Evolutionary conservation across 768 basidiomycete genomes (phyloP).

Genomic region (Mycena maculata): DNA sequence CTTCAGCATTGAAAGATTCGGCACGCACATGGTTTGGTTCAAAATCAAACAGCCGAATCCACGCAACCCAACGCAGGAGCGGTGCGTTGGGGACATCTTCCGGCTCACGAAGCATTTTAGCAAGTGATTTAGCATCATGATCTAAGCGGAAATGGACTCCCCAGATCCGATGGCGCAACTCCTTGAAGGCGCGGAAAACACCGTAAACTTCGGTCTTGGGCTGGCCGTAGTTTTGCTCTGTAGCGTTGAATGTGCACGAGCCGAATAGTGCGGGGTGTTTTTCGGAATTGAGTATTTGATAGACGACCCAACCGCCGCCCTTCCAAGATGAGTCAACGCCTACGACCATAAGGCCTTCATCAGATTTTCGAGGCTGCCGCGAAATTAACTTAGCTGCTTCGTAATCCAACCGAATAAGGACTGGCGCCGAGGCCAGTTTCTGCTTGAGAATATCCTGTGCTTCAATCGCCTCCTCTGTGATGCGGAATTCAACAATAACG

Average conservation of each 20-base stretch:
- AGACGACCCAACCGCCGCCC: conserved; percentile 50
- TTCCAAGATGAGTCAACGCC: conserved; percentile 48
- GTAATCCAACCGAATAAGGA: conserved; percentile 49
- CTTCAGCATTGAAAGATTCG: conserved; percentile 31
- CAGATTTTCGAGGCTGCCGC: conserved; percentile 20
- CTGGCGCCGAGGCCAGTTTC: conserved; percentile 38
- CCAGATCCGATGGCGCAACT: conserved; percentile 43
- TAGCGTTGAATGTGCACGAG: conserved; percentile 48
- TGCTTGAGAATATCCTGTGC: conserved; percentile 44
- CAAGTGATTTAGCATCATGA: conserved; percentile 50
- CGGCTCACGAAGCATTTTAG: conserved; percentile 49
- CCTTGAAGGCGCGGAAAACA: conserved; percentile 45
- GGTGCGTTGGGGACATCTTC: conserved; percentile 50
- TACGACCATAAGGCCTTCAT: conserved; percentile 44
- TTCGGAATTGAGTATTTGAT: conserved; percentile 41
- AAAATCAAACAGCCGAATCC: conserved; percentile 51
- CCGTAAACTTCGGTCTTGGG: conserved; percentile 54
- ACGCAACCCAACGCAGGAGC: conserved; percentile 51
- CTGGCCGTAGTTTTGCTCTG: conserved; percentile 49
- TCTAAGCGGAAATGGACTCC: conserved; percentile 47
- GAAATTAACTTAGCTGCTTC: conserved; percentile 6
- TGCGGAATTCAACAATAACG: conserved; percentile 46
- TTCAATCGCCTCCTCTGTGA: conserved; percentile 31
- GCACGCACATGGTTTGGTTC: conserved; percentile 49
- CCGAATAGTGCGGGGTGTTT: conserved; percentile 44